A percentile compares a stretch with the other conserved stretches of the same genome.
Evolutionary conservation across 192 early-diverging fungal genomes (phyloP).

Genomic region (Piromyces sp.): DNA sequence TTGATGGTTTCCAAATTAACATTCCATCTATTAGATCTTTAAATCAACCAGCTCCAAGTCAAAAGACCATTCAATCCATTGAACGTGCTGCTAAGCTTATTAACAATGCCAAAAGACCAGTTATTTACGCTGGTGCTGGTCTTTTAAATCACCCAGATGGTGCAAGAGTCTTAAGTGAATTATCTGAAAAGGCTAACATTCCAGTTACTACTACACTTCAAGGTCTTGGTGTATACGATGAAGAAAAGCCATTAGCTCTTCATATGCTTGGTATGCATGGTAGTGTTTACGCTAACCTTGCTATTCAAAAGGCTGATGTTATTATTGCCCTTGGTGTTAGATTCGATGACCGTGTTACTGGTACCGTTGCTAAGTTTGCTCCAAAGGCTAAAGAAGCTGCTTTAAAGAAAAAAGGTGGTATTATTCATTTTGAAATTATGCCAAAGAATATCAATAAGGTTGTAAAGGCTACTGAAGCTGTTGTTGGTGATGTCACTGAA

Average conservation of each 20-base stretch:
- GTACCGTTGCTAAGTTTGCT: constrained; percentile 70
- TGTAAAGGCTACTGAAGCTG: constrained; percentile 70
- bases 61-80: constrained; percentile 23
- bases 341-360: constrained; percentile 97
- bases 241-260: constrained; percentile 67
- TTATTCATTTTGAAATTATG: constrained; percentile 97
- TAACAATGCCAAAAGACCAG: constrained; percentile 72
- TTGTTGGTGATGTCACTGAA: constrained; percentile 86
- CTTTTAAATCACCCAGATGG: constrained; percentile 67
- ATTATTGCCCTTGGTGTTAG: constrained; percentile 90
- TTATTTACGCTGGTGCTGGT: constrained; percentile 93
- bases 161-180: constrained; percentile 56
- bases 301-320: constrained; percentile 90
- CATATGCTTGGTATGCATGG: constrained; percentile 99
- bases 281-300: constrained; percentile 87
- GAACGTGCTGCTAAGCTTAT: constrained; percentile 62
- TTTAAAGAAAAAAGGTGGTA: constrained; percentile 73
- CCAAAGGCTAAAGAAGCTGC: constrained; percentile 81
- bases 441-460: constrained; percentile 99
- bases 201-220: constrained; percentile 94
- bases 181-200: constrained; percentile 76
- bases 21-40: constrained; percentile 36
- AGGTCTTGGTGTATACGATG: constrained; percentile 86
- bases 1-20: constrained; percentile 38
- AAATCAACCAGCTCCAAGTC: constrained; percentile 20